Evolutionary conservation across 1,139 yeast genomes (phyloP), one percentile per base, ranked within the genome.

Genomic region (Arxiozyma bovina): DNA sequence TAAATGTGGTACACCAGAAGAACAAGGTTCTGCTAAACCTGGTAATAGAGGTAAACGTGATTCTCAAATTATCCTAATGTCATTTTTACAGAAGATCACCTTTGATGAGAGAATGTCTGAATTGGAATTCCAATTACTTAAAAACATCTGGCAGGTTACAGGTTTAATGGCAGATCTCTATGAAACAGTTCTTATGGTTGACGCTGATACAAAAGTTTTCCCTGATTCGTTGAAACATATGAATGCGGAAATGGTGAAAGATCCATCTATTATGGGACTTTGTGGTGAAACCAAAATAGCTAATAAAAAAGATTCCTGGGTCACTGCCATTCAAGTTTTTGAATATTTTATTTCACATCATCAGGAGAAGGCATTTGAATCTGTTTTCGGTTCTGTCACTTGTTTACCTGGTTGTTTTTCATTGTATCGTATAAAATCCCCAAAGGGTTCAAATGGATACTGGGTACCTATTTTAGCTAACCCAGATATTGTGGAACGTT

Each of bases 31-130:
- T 7, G 77, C 94, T n/a, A 93, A 93, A 67, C 97, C 98, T 15
- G 99, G 99, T 64, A 93, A 93, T 71, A 83, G 99, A 76, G 99
- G 99, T 73, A 93, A 93, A 71, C 87, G 99, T 73, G 99, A 93
- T 71, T 89, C 97, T 25, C 99, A 93, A 71, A 85, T 93, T 58
- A 85, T 93, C 58, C 75, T 93, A 64, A 93, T 93, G 99, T 82
- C 93, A 0, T 91, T 91, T 71, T 77, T 93, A 65, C 97, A 91
- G 73, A 86, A 84, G 63, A 82, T 91, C 25, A 88, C 93, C 71
- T 93, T 91, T 71, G 96, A 93, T 69, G 98, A 93, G 72, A 85
- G 98, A 74, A 93, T 93, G 98, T 87, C 98, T 1, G 89, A 87
- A 63, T 80, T 93, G 57, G 98, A 93, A 63, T 90, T 81, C 65